Conservation (phyloP, 2,329 filamentous ascomycete genomes). For the Aspergillus phoenicis region DNA sequence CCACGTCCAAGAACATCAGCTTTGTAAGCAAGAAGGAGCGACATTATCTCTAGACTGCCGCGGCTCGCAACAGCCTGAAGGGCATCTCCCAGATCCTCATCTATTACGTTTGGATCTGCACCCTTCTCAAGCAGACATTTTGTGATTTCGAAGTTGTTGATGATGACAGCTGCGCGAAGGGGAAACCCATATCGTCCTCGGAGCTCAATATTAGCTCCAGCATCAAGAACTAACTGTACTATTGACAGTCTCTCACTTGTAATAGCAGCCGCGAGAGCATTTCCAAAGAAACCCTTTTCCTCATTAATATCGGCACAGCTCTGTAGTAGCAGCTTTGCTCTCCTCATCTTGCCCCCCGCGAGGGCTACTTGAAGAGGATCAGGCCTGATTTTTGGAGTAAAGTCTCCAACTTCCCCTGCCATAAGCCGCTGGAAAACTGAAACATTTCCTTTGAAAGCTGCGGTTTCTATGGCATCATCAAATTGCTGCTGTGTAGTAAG, state of each 20-base stretch:
- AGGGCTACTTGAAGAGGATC: neutral
- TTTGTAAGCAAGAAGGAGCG: neutral
- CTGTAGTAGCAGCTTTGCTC: neutral
- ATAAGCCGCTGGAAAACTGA: neutral
- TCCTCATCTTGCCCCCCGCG: neutral
- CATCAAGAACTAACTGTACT: neutral
- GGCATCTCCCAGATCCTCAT: neutral
- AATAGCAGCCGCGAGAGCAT: neutral
- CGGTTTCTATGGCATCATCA: neutral
- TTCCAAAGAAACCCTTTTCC: neutral
- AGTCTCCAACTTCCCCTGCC: neutral
- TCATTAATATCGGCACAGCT: neutral
- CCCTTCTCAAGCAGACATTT: neutral
- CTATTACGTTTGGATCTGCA: neutral
- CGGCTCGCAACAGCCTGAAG: neutral
- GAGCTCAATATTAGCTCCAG: neutral
- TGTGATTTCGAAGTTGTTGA: neutral
- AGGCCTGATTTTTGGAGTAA: neutral
- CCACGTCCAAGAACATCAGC: neutral
- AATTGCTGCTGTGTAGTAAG: neutral
- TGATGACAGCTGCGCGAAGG: neutral
- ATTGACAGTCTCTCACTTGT: neutral
- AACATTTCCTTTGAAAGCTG: neutral
- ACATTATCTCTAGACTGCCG: neutral
- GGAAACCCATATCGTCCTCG: neutral